A percentile compares a stretch with the other conserved stretches of the same genome.
These are phyloP conservation scores for Lobosporangium transversale DNA, from an alignment of 192 early-diverging fungal species.

Conservation along the genomic window DNA sequence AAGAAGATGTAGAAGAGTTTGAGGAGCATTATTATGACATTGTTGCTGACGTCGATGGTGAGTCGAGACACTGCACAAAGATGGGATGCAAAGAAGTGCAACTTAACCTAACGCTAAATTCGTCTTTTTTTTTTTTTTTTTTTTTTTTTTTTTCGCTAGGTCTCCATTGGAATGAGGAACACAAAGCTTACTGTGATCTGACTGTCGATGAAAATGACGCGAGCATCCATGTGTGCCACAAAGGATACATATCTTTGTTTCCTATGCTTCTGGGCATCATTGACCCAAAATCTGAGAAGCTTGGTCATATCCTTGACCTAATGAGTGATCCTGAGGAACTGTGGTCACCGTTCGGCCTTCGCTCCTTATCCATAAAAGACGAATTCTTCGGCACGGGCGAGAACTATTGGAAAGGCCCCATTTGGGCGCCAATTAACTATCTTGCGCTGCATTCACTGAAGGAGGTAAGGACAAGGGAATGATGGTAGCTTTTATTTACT, in stretches of 20 bases:
- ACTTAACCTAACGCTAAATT: too few species aligned
- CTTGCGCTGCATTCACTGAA: constrained; percentile 77
- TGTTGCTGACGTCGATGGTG: constrained; percentile 63
- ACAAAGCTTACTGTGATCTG: constrained; percentile 72
- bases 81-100: too few species aligned
- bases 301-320: constrained; percentile 79
- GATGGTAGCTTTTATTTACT: too few species aligned
- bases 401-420: constrained; percentile 94
- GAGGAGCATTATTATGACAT: constrained; percentile 63
- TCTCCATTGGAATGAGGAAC: constrained; percentile 76
- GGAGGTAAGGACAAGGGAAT: constrained; percentile 54
- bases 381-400: constrained; percentile 81
- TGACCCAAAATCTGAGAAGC: constrained; percentile 70
- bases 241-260: constrained; percentile 85
- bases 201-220: constrained; percentile 63
- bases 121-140: background rate
- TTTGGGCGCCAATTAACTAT: constrained; percentile 96
- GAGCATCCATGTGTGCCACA: constrained; percentile 68
- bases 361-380: constrained; percentile 72
- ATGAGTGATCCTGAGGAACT: constrained; percentile 80
- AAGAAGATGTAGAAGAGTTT: constrained; percentile 68
- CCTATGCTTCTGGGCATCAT: constrained; percentile 83
- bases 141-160: constrained; percentile 53
- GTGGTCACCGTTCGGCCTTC: constrained; percentile 83
- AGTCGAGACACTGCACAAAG: background rate